Base-by-base conservation (phyloP, 805 yeast genomes). In the Yarrowia deformans region DNA sequence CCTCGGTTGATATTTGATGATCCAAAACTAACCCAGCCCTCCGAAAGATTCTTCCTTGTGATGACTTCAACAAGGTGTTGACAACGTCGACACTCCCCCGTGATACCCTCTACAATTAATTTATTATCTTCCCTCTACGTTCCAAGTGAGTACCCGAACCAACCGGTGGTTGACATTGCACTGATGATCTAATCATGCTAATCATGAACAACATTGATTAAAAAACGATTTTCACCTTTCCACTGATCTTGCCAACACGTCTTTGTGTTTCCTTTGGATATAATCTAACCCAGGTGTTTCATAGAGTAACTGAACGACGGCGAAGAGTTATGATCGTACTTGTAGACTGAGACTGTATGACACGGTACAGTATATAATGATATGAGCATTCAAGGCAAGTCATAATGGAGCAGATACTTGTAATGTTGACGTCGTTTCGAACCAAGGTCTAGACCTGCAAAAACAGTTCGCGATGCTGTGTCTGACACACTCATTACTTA, bases 121-220 rank as follows among this genome's bases (percentile, higher is more conserved):
- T 40, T 54, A 54, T 54, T 54, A 13, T 45, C 66, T 19, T 42
- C 13, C n/a, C n/a, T 40, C 66, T 43, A 3, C 32, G 6, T 60
- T 32, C 18, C 7, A 60, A 18, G 66, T 60, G 66, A 60, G 66
- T 60, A 60, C 52, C 49, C 42, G 1, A 14, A 34, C 37, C 43
- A 23, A 16, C n/a, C 42, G 12, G 12, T 1, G 32, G 66, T 18
- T 37, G 48, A 45, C 42, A n/a, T 18, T 60, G 40, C 52, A 43
- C 16, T 60, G 66, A 60, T 60, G 66, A 60, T 60, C 66, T 42
- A 60, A 60, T 60, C 66, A 60, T 60, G 66, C 66, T 60, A 60
- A 60, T 60, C 66, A 43, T 60, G 66, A 60, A 60, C 46, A 43
- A 43, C 66, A 60, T 60, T 60, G 66, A 60, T 60, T 60, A 60